Evolutionary conservation across 345 rosid species (phyloP).

Genomic region (Brassica napus): DNA sequence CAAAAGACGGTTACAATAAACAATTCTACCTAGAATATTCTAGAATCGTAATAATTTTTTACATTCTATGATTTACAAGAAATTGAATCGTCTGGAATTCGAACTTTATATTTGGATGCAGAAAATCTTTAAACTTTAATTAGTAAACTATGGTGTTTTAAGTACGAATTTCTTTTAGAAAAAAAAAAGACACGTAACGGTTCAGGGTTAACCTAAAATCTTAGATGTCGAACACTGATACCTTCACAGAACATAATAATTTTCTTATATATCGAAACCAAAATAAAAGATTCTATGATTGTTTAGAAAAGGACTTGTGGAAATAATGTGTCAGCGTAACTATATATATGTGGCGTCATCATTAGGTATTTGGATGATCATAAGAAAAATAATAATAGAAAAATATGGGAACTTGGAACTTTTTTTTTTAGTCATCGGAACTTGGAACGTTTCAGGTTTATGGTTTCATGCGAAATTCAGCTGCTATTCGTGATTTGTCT

Average conservation of each 20-base stretch:
- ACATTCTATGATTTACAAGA: too few relatives aligned
- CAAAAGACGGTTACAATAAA: too few relatives aligned
- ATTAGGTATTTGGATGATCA: conserved; percentile 12
- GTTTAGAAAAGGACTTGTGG: background rate
- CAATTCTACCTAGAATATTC: too few relatives aligned
- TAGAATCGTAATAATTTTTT: background rate
- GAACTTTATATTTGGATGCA: too few relatives aligned
- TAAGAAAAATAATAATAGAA: background rate
- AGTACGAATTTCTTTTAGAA: background rate
- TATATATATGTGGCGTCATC: background rate
- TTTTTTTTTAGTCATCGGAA: conserved; percentile 16
- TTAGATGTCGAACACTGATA: conserved; percentile 19
- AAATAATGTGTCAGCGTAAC: background rate
- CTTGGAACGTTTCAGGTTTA: conserved; percentile 23
- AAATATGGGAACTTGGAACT: conserved; percentile 29
- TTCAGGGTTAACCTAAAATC: background rate
- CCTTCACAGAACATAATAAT: background rate
- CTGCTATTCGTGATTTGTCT: conserved; percentile 7
- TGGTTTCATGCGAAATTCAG: conserved; percentile 18
- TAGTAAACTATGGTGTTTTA: too few relatives aligned
- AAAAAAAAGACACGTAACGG: background rate
- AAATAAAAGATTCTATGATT: background rate
- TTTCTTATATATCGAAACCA: conserved; percentile 9
- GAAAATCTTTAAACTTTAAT: too few relatives aligned
- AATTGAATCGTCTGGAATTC: too few relatives aligned